Base-by-base conservation (phyloP, 2,329 filamentous ascomycete species). In the Neoascochyta sp. region DNA sequence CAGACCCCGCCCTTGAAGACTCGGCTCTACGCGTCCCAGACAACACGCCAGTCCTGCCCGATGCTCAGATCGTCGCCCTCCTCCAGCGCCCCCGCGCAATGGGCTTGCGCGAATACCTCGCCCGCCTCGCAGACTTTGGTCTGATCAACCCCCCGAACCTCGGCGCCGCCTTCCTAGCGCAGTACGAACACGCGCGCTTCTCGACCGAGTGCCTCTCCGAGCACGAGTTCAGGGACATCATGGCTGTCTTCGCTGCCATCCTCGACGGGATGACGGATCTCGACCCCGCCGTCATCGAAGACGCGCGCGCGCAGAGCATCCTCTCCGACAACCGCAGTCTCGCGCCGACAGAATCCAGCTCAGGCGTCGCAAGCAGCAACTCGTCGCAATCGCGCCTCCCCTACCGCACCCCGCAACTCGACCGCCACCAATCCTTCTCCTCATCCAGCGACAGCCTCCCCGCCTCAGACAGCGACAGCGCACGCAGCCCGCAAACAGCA, bases 141-240 rank as follows among this genome's bases (percentile, higher is more conserved):
- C 75, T 94, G 35, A 68, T 80, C 58, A 45, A 71, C 44, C 57
- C 78, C 60, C 41, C 65, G 9, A 57, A 65, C n/a, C 47, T 75
- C 13, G 66, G 68, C 10, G 53, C 68, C 3, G 62, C 67, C 2
- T 98, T 96, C 54, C 65, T 95, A 12, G 63, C 73, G 1, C 67
- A 77, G 12, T 98, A 95, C 64, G 92, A 96, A 65, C 71, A 76
- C 34, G 87, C 88, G 3, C 81, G 90, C 22, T 98, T 94, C 65
- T 89, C 86, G 2, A 76, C 75, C 0, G 67, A 70, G 4, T 75
- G 82, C 1, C 67, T 95, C 4, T 74, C 77, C 3, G 82, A 89
- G 46, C 52, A 64, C 0, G 74, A 82, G 29, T 96, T 98, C 57
- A 74, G 83, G 20, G 67, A 74, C 13, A 68, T 95, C 16, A 95